Evolutionary conservation across 2,329 filamentous ascomycete genomes (phyloP).

Genomic region (Zymoseptoria ardabiliae): DNA sequence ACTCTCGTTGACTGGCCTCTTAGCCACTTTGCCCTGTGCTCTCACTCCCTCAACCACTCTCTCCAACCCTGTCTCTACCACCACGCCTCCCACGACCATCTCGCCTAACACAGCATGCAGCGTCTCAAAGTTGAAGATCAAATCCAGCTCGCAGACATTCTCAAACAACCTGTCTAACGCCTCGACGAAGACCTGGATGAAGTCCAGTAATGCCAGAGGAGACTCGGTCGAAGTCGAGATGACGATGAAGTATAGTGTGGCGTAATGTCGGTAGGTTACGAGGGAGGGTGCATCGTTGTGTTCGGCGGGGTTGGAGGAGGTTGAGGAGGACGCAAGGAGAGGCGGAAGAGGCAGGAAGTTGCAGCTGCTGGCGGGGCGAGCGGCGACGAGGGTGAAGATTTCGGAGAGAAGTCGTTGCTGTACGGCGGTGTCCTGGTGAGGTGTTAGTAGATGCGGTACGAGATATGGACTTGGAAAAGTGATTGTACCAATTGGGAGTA

Average conservation of each 20-base stretch:
- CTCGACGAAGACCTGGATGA: constrained; percentile 98
- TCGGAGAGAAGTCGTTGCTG: constrained; percentile 95
- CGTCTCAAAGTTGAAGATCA: constrained; percentile 99
- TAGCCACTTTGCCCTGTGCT: constrained; percentile 67
- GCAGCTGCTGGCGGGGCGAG: constrained; percentile 84
- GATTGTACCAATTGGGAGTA: constrained; percentile 81
- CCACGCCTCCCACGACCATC: constrained; percentile 92
- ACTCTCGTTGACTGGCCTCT: constrained; percentile 69
- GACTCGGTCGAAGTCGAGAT: constrained; percentile 96
- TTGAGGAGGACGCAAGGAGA: constrained; percentile 21
- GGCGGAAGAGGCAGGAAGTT: constrained; percentile 74
- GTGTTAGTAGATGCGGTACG: not conserved
- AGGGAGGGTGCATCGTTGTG: constrained; percentile 87
- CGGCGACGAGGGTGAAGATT: constrained; percentile 92
- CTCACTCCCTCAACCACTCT: constrained; percentile 79
- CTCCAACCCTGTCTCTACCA: constrained; percentile 85
- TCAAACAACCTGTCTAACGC: constrained; percentile 91
- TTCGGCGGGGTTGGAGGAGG: constrained; percentile 43
- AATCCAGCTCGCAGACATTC: constrained; percentile 94
- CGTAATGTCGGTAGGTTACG: constrained; percentile 96
- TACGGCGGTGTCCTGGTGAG: constrained; percentile 80
- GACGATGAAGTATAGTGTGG: constrained; percentile 96
- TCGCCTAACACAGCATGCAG: constrained; percentile 84
- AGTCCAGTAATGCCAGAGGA: constrained; percentile 85
- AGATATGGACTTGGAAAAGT: no score